Evolutionary conservation across 305 asterid genomes (phyloP), one percentile per base, ranked within the genome.

Genomic region (Fraxinus floribunda): DNA sequence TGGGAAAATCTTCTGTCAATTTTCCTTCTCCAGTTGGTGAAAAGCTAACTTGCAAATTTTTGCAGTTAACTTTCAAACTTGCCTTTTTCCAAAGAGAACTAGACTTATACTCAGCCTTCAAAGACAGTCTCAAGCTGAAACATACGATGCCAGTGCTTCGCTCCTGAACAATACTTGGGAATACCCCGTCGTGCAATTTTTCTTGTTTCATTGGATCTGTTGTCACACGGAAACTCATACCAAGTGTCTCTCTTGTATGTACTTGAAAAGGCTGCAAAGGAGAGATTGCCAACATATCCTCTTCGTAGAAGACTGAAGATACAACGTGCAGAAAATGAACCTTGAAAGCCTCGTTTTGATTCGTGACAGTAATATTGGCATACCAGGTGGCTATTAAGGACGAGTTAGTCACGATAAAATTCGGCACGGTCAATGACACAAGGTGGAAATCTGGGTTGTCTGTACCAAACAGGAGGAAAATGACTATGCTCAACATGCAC

Each of bases 401-500:
- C 0, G 87, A 1, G 20, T 78, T 29, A 1, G 82, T 73, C 3
- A 80, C 62, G 26, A 22, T 82, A 71, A 92, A 82, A 41, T 84
- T 88, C 2, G 91, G 75, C 8, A 91, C 90, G 0, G 79, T 46
- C 7, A 91, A 5, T 0, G 91, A 78, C 0, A 72, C 3, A 6
- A 91, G 85, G 5, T 66, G 72, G 36, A 92, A 91, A 0, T 85
- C 87, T 0, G 94, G 97, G 0, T 82, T 13, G 46, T 87, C 85
- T 29, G 88, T 81, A 0, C 93, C 93, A 16, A 89, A 92, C 5
- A 92, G 86, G 77, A 85, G 41, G 93, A 92, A 92, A 77, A 89
- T 78, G 62, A 88, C 82, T 4, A 92, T 49, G 84, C 87, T 84
- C 79, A 87, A 79, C 87, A 88, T 66, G 78, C 87, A 78, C 88